Conservation (phyloP, 768 basidiomycete species). For the Russula sp. region DNA sequence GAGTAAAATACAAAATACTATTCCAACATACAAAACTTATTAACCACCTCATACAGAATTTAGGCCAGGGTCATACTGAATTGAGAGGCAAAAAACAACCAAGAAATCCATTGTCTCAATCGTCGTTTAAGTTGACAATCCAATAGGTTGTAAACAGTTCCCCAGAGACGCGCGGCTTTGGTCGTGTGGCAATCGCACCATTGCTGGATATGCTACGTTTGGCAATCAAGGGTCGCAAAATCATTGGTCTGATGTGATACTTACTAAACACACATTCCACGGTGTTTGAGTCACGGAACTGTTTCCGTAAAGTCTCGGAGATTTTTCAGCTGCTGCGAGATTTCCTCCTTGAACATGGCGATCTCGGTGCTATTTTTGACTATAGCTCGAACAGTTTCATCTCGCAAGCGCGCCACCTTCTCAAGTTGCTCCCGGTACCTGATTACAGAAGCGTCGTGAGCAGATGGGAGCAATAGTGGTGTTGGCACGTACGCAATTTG, state of each 20-base stretch:
- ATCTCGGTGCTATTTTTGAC: slow-evolving; percentile 83
- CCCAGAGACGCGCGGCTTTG: too few relatives aligned
- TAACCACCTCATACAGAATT: not conserved
- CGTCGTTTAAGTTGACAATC: too few relatives aligned
- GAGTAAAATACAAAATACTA: not conserved
- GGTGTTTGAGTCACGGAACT: slow-evolving; percentile 28
- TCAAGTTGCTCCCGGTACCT: slow-evolving; percentile 79
- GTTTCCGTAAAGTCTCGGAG: slow-evolving; percentile 64
- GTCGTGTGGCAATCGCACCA: too few relatives aligned
- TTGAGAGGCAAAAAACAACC: not conserved
- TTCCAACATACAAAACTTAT: not conserved
- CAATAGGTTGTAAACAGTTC: too few relatives aligned
- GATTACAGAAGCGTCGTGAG: slow-evolving; percentile 8
- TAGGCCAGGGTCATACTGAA: not conserved
- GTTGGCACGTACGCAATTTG: slow-evolving; percentile 60
- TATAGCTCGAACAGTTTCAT: slow-evolving; percentile 75
- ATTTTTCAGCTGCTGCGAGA: slow-evolving; percentile 63
- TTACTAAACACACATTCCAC: not conserved
- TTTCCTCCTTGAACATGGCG: slow-evolving; percentile 72
- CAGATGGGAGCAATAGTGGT: not conserved
- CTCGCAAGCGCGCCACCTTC: slow-evolving; percentile 64
- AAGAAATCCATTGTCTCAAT: too few relatives aligned
- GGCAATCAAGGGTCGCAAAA: not conserved
- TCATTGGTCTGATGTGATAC: too few relatives aligned
- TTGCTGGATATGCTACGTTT: not conserved